These are phyloP conservation scores for Shiraia sp. DNA, from an alignment of 2,329 filamentous ascomycete genomes.

Conservation along the genomic window DNA sequence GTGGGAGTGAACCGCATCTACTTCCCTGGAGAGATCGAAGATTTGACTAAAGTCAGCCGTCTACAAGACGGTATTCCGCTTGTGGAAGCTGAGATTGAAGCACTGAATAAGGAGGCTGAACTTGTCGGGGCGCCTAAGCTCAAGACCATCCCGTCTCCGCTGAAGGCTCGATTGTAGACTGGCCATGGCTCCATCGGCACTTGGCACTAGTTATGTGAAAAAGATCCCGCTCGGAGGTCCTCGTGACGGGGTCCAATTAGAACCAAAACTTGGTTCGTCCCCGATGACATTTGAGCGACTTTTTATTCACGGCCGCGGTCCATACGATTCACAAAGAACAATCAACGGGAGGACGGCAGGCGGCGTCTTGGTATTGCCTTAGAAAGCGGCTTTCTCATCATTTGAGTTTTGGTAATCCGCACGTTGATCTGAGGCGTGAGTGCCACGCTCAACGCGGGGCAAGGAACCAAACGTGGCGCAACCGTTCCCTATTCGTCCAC, in stretches of 20 bases:
- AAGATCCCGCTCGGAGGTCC: not conserved
- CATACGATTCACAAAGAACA: too few relatives aligned
- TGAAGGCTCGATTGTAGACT: slow-evolving; percentile 17
- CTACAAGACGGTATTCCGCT: slow-evolving; percentile 54
- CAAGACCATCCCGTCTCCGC: slow-evolving; percentile 12
- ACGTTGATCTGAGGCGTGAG: slow-evolving; percentile 9
- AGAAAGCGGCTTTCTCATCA: too few relatives aligned
- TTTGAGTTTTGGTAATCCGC: too few relatives aligned
- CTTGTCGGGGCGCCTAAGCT: slow-evolving; percentile 43
- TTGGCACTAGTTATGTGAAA: not conserved
- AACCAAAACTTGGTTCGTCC: too few relatives aligned
- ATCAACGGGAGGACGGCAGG: not conserved
- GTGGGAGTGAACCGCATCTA: slow-evolving; percentile 59
- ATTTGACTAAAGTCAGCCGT: slow-evolving; percentile 32
- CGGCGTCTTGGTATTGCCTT: not conserved
- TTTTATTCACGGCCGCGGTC: too few relatives aligned
- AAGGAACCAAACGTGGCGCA: not conserved
- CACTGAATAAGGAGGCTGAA: slow-evolving; percentile 56
- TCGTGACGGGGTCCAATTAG: too few relatives aligned
- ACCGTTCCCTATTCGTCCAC: slow-evolving; percentile 2
- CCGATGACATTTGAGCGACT: too few relatives aligned
- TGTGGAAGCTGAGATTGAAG: slow-evolving; percentile 52
- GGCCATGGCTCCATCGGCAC: not conserved
- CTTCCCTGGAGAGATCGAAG: slow-evolving; percentile 52
- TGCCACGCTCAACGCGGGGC: too few relatives aligned